A percentile compares a stretch with the other conserved stretches of the same genome.
phyloP scores from a whole-genome alignment of 345 rosid genomes.

The Microcos paniculata region DNA sequence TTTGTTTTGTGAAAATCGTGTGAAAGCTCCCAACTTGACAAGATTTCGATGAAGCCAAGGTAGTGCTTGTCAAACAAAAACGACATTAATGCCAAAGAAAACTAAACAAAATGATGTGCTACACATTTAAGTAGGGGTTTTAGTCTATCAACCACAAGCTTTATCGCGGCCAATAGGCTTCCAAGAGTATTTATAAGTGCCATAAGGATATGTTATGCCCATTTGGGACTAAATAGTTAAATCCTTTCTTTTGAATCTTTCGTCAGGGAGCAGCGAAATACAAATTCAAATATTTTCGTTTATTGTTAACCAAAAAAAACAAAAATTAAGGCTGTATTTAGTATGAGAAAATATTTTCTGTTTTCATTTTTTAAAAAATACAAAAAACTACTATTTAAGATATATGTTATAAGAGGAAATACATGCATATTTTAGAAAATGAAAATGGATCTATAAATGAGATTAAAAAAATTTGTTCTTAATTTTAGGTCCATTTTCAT shows the following conservation, averaged over 20 bases:
- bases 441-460: too few species aligned
- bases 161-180: background rate
- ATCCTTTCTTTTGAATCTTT: background rate
- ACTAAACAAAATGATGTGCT: background rate
- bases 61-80: background rate
- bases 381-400: too few species aligned
- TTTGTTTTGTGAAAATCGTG: background rate
- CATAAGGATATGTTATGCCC: background rate
- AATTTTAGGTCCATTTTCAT: too few species aligned
- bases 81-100: background rate
- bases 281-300: background rate
- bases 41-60: background rate
- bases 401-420: too few species aligned
- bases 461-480: too few species aligned
- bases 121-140: background rate
- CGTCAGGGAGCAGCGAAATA: background rate
- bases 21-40: background rate
- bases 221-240: background rate
- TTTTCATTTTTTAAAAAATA: too few species aligned
- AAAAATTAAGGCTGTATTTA: too few species aligned
- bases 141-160: slow-evolving; percentile 1
- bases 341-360: too few species aligned
- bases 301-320: background rate
- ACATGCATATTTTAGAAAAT: too few species aligned
- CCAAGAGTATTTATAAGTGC: background rate